Base-by-base conservation (phyloP, 2,329 filamentous ascomycete genomes). In the Aspergillus sp. region DNA sequence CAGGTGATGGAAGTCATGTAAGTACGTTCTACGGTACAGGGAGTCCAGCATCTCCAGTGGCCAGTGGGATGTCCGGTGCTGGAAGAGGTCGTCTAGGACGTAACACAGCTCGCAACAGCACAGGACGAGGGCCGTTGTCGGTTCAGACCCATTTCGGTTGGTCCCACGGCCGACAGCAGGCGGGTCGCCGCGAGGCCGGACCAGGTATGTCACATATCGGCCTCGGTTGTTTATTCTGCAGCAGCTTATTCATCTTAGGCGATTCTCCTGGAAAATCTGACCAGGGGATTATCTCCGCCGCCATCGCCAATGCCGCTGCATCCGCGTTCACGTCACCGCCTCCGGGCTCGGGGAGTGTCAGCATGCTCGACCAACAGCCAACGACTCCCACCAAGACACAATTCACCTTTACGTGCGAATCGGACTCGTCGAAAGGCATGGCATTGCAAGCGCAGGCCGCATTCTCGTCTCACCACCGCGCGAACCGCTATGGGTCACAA, bases 361-460 rank as follows among this genome's bases (percentile, higher is more conserved):
- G 88, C 69, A 79, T 92, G 54, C 74, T 95, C 45, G 86, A 90
- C 52, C 87, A 90, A 66, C 84, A 88, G 69, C 76, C 81, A 5
- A 68, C 82, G 3, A 84, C 81, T 33, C 84, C 89, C 4, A 83
- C 87, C 5, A 90, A 91, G 51, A 88, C 89, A 0, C 90, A 96
- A 63, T 99, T 99, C 69, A 99, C 94, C 9, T 99, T 99, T 67
- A 95, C 90, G 11, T 96, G 91, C 72, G 89, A 95, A 64, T 93
- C 92, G 1, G 90, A 94, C 67, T 90, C 91, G 35, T 86, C 89
- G 1, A 90, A 87, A 53, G 85, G 87, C 51, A 82, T 90, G 68
- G 84, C 86, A 47, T 90, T 88, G 85, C 88, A 89, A 41, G 84
- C 86, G 65, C 76, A 80, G 54, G 77, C 75, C 57, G 57, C 68